Evolutionary conservation across 1,284 basidiomycete genomes (phyloP), one percentile per base, ranked within the genome.

Genomic region (Porodaedalea pini): DNA sequence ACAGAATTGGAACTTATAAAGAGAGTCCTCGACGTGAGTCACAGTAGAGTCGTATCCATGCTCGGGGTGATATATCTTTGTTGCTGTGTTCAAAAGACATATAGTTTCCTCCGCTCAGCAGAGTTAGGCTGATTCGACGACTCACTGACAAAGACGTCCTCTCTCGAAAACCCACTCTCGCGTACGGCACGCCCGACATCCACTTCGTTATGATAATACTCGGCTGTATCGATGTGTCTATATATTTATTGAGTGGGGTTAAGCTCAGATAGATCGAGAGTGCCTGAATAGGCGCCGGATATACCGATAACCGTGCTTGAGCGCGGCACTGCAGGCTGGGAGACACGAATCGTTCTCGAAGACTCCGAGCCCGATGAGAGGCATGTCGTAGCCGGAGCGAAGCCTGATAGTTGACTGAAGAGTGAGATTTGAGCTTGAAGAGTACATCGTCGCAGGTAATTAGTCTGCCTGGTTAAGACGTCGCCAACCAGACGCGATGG

Each of bases 201-300:
- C 2, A 70, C 69, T 65, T 87, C 84, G 64, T 86, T 87, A 63
- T 72, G 65, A 65, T 82, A 82, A 15, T 69, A 66, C 57, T 76
- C 71, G 3, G 80, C 80, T 13, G 71, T 72, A 52, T 79, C 77
- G 56, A 77, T 70, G 60, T 74, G 71, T n/a, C 73, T 69, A 19
- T 15, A 48, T 21, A 29, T 13, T 52, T 40, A 47, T 5, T 45
- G 13, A 40, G 29, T 15, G 1, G 23, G 3, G 19, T 36, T 43
- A 13, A 17, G 27, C 29, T 49, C 10, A 15, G 8, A 15, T 50
- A 25, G n/a, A 13, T 48, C 23, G 23, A 29, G 19, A 41, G 50
- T 32, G 31, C 25, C 21, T 29, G n/a, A 29, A 11, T 21, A 31
- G 29, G 25, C 11, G 27, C 8, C 13, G 15, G 13, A n/a, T 23